Evolutionary conservation across 768 basidiomycete genomes (phyloP).

Genomic region (Steccherinum ochraceum): DNA sequence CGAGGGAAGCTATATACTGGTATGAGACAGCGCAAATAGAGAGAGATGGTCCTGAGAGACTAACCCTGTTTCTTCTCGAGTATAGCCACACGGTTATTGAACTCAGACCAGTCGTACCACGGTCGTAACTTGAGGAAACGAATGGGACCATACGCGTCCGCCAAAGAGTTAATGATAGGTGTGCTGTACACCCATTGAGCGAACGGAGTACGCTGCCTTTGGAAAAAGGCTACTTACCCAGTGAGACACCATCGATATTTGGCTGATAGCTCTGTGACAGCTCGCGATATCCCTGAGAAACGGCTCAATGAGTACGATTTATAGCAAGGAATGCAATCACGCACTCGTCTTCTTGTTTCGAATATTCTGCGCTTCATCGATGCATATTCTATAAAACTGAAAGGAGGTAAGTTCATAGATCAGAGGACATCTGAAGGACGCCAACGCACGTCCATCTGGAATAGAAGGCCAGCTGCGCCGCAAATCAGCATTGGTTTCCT

Average conservation of each 20-base stretch:
- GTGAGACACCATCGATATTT: slow-evolving; percentile 64
- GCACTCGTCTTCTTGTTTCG: slow-evolving; percentile 36
- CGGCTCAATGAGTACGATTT: too few species aligned
- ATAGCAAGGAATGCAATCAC: slow-evolving; percentile 18
- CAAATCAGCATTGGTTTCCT: too few species aligned
- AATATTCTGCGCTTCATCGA: slow-evolving; percentile 54
- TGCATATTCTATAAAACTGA: slow-evolving; percentile 46
- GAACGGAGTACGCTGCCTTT: slow-evolving; percentile 1
- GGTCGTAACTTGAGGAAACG: slow-evolving; percentile 35
- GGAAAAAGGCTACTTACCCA: slow-evolving; percentile 31
- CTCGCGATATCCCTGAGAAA: slow-evolving; percentile 41
- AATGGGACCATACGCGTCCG: slow-evolving; percentile 43
- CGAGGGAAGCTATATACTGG: slow-evolving; percentile 49
- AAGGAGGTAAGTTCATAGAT: too few species aligned
- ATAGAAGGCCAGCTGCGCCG: slow-evolving; percentile 42
- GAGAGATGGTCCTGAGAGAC: slow-evolving; percentile 19
- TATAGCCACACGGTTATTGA: slow-evolving; percentile 23
- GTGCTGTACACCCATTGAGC: slow-evolving; percentile 31
- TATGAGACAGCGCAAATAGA: too few species aligned
- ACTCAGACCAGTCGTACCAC: slow-evolving; percentile 36
- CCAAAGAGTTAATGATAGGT: slow-evolving; percentile 56
- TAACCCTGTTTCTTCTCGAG: slow-evolving; percentile 47
- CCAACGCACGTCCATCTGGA: slow-evolving; percentile 37
- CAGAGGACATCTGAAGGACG: not conserved
- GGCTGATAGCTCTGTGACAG: slow-evolving; percentile 45